A percentile compares a stretch with the other conserved stretches of the same genome.
Evolutionary conservation across 768 basidiomycete species (phyloP).

Genomic region (Phaffia tasmanica): DNA sequence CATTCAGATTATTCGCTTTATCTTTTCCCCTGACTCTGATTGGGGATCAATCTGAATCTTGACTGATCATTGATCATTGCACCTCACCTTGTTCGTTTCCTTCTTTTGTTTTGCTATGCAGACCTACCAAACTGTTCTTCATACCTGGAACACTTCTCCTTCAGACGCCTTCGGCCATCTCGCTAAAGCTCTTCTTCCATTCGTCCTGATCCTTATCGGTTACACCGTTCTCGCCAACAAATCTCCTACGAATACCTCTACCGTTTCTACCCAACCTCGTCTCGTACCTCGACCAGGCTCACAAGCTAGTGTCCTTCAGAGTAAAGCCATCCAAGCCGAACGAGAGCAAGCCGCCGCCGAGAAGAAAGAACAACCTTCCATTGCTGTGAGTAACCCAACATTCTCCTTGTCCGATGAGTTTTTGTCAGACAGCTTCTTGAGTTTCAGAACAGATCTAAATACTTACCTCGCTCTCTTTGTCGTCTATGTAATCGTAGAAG

Average conservation of each 20-base stretch:
- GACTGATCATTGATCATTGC: too few relatives aligned
- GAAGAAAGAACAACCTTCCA: constrained; percentile 5
- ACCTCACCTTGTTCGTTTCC: too few relatives aligned
- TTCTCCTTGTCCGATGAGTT: neutral
- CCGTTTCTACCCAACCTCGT: constrained; percentile 5
- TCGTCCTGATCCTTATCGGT: constrained; percentile 12
- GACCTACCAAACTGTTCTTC: constrained; percentile 2
- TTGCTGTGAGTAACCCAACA: constrained; percentile 15
- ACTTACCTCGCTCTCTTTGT: neutral
- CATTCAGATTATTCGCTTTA: too few relatives aligned
- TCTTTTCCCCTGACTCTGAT: too few relatives aligned
- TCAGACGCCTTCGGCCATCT: constrained; percentile 2
- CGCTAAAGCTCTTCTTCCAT: constrained; percentile 1
- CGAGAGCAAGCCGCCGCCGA: neutral
- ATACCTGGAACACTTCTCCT: neutral
- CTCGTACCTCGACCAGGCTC: constrained; percentile 21
- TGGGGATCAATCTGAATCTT: too few relatives aligned
- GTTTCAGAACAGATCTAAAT: neutral
- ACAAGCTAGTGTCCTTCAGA: constrained; percentile 11
- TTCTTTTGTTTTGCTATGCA: too few relatives aligned
- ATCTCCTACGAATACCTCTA: constrained; percentile 4
- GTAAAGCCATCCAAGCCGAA: constrained; percentile 7
- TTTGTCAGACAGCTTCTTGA: too few relatives aligned
- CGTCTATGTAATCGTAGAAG: constrained; percentile 1
- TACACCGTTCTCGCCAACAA: neutral